phyloP scores from a whole-genome alignment of 140 eudicot species.

The Erigeron philadelphicus region DNA sequence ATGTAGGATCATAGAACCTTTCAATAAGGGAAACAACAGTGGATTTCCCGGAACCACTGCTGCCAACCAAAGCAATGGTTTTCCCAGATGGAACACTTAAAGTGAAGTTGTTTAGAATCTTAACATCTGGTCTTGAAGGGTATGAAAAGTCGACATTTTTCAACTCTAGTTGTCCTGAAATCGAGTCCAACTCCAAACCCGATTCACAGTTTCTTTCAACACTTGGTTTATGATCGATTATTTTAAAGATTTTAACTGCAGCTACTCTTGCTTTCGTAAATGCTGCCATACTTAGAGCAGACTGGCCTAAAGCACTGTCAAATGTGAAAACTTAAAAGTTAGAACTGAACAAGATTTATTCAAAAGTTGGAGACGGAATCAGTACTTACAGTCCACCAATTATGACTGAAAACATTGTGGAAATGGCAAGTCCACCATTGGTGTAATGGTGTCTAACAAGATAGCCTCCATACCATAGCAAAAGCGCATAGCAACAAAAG shows the following conservation, averaged over 20 bases:
- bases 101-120: conserved; percentile 53
- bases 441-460: conserved; percentile 76
- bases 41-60: conserved; percentile 93
- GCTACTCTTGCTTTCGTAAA: conserved; percentile 88
- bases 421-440: conserved; percentile 86
- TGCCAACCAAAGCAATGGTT: conserved; percentile 84
- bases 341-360: background rate
- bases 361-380: background rate
- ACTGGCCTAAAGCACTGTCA: conserved; percentile 69
- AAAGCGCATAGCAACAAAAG: conserved; percentile 80
- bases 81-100: conserved; percentile 76
- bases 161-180: conserved; percentile 62
- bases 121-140: conserved; percentile 76
- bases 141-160: conserved; percentile 61
- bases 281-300: conserved; percentile 86
- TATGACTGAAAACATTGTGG: conserved; percentile 88
- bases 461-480: conserved; percentile 90
- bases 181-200: conserved; percentile 61
- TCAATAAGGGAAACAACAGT: conserved; percentile 84
- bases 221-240: conserved; percentile 72
- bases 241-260: conserved; percentile 69
- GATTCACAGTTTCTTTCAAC: conserved; percentile 49
- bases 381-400: conserved; percentile 58
- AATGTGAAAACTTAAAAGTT: conserved; percentile 1
- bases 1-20: conserved; percentile 81